Evolutionary conservation across 495 filamentous ascomycete genomes (phyloP).

Genomic region (Cercophora samala): DNA sequence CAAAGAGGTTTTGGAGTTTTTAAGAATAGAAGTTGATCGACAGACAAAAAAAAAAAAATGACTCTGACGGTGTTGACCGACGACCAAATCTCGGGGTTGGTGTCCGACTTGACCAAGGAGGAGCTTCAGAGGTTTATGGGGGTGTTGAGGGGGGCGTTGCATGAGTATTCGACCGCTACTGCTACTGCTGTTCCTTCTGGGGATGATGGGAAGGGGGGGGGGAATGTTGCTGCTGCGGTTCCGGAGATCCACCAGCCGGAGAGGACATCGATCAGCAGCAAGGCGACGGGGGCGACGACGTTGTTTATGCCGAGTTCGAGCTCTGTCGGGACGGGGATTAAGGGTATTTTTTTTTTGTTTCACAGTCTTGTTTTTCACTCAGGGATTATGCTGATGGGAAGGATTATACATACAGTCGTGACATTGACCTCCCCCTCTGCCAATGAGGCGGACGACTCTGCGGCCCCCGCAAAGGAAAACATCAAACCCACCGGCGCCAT

Average conservation of each 20-base stretch:
- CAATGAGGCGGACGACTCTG: conserved; percentile 12
- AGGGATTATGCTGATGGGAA: neutral
- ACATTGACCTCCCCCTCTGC: conserved; percentile 15
- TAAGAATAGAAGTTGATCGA: neutral
- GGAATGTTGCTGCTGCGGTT: conserved; percentile 10
- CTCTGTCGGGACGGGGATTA: conserved; percentile 46
- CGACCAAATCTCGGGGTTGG: conserved; percentile 62
- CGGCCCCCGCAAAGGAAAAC: conserved; percentile 17
- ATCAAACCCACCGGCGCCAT: conserved; percentile 75
- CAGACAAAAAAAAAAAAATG: conserved; percentile 45
- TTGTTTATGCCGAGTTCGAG: conserved; percentile 85
- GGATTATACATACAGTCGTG: neutral
- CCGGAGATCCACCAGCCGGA: conserved; percentile 65
- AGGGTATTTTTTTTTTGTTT: too few species aligned
- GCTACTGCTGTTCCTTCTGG: conserved; percentile 45
- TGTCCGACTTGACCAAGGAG: conserved; percentile 65
- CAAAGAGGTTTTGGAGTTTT: neutral
- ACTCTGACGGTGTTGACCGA: conserved; percentile 74
- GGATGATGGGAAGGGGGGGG: too few species aligned
- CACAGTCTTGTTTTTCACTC: too few species aligned
- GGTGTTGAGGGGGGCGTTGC: conserved; percentile 69
- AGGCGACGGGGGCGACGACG: conserved; percentile 70
- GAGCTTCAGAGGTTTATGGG: conserved; percentile 65
- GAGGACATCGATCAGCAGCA: conserved; percentile 62
- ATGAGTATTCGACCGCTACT: conserved; percentile 74